These are phyloP conservation scores for Verticillium nonalfalfae DNA, from an alignment of 2,329 filamentous ascomycete species.

Conservation along the genomic window DNA sequence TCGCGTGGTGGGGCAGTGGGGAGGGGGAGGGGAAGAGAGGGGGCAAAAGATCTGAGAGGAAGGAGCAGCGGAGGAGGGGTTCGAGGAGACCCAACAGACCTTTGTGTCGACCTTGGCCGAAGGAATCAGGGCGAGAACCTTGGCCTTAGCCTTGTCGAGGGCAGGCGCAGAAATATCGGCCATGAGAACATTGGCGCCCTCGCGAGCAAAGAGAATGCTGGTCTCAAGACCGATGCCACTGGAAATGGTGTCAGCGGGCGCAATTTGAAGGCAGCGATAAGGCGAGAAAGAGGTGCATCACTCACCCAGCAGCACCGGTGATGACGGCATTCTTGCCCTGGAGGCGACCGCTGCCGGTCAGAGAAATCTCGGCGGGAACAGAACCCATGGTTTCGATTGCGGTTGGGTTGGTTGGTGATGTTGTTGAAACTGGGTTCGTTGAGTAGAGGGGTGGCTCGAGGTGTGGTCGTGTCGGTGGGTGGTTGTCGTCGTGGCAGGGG, in stretches of 20 bases:
- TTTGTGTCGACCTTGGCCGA: slow-evolving; percentile 54
- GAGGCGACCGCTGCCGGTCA: slow-evolving; percentile 36
- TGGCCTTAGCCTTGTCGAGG: slow-evolving; percentile 68
- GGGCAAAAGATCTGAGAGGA: slow-evolving; percentile 1
- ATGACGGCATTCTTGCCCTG: slow-evolving; percentile 62
- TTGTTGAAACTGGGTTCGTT: background rate
- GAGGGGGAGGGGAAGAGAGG: background rate
- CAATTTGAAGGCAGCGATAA: background rate
- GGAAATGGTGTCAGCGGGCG: slow-evolving; percentile 1
- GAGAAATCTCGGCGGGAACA: slow-evolving; percentile 14
- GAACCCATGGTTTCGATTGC: slow-evolving; percentile 16
- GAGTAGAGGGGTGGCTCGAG: background rate
- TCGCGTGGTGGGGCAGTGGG: slow-evolving; percentile 9
- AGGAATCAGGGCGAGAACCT: slow-evolving; percentile 68
- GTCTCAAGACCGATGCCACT: slow-evolving; percentile 94
- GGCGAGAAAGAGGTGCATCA: slow-evolving; percentile 11
- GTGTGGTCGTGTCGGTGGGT: background rate
- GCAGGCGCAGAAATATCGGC: slow-evolving; percentile 76
- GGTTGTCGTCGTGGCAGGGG: background rate
- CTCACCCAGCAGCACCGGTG: slow-evolving; percentile 81
- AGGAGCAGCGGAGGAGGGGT: background rate
- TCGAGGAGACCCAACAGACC: slow-evolving; percentile 23
- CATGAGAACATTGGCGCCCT: slow-evolving; percentile 82
- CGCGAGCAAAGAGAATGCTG: slow-evolving; percentile 78
- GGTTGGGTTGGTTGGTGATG: background rate